Conservation (phyloP, 305 asterid genomes). For the Plantago lanceolata region DNA sequence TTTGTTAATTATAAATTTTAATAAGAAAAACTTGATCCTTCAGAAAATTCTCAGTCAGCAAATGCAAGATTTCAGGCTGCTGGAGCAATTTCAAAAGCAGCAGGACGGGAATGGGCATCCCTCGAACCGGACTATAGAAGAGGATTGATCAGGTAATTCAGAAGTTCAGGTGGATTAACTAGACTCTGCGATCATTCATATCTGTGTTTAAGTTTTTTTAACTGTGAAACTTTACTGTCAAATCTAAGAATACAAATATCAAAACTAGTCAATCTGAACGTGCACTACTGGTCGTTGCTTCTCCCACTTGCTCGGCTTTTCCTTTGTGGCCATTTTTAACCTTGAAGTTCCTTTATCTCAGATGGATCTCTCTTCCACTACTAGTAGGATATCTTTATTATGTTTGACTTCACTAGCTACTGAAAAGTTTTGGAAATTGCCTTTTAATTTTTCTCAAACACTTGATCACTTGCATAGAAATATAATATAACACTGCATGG, state of each 20-base stretch:
- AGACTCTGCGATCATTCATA: background rate
- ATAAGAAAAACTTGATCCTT: conserved; percentile 25
- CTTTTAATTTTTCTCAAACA: background rate
- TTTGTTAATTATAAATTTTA: background rate
- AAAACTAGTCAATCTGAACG: no score
- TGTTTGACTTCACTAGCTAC: no score
- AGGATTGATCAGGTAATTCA: conserved; percentile 67
- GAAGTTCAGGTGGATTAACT: conserved; percentile 19
- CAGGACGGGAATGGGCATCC: conserved; percentile 81
- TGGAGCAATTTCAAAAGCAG: conserved; percentile 85
- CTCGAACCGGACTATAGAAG: conserved; percentile 59
- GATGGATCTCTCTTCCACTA: no score
- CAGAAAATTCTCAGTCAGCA: conserved; percentile 85
- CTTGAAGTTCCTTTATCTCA: no score
- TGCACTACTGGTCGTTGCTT: no score
- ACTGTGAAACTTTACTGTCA: no score
- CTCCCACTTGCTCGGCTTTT: no score
- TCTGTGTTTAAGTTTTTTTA: background rate
- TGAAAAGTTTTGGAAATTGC: no score
- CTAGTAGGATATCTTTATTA: no score
- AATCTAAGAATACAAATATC: no score
- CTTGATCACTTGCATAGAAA: background rate
- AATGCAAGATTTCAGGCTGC: conserved; percentile 96
- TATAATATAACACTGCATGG: no score
- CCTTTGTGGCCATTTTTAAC: no score